phyloP scores from a whole-genome alignment of 2,329 filamentous ascomycete species.

The Blumeria hordei region DNA sequence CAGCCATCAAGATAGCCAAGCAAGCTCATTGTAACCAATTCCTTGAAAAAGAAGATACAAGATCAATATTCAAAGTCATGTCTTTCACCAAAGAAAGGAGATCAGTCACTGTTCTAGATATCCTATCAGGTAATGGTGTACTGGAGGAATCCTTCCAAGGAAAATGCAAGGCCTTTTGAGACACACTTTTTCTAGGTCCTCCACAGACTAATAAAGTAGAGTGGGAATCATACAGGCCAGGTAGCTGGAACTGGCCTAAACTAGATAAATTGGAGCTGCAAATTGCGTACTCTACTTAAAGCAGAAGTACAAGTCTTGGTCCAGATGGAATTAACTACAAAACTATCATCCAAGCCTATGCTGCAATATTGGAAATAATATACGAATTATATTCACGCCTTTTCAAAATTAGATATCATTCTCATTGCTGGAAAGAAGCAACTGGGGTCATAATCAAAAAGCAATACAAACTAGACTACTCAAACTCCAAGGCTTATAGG shows the following conservation, averaged over 20 bases:
- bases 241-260: background rate
- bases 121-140: background rate
- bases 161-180: background rate
- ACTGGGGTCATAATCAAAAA: slow-evolving; percentile 1
- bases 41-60: background rate
- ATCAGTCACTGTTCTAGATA: background rate
- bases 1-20: background rate
- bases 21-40: background rate
- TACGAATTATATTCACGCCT: background rate
- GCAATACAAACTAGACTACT: background rate
- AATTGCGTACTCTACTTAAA: background rate
- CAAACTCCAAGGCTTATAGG: background rate
- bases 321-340: background rate
- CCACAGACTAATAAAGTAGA: background rate
- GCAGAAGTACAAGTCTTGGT: background rate
- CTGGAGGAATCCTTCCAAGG: background rate
- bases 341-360: slow-evolving; percentile 1
- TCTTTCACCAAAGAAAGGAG: background rate
- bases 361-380: background rate
- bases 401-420: slow-evolving; percentile 1
- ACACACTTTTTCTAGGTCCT: background rate
- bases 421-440: slow-evolving; percentile 1
- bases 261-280: background rate
- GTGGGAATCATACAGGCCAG: background rate
- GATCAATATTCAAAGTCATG: background rate